Conservation (phyloP, 352 stramenopile species). For the Elongisporangium senticosum region DNA sequence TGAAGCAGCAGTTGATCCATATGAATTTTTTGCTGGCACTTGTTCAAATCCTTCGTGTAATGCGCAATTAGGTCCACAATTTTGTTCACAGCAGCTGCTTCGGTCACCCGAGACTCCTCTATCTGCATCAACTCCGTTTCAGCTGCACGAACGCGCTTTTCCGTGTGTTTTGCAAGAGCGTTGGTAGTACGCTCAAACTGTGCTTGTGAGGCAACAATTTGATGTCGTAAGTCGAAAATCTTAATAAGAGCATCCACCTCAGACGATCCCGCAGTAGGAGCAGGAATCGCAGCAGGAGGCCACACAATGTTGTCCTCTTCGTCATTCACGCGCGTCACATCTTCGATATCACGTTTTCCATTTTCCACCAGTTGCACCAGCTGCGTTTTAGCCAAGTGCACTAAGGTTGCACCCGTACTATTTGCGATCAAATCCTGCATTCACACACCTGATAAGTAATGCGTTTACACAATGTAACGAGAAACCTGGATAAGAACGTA, state of each 20-base stretch:
- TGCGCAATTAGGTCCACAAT: conserved; percentile 46
- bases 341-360: conserved; percentile 43
- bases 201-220: conserved; percentile 60
- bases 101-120: conserved; percentile 35
- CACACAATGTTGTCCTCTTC: conserved; percentile 8
- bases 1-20: conserved; percentile 54
- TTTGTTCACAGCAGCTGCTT: conserved; percentile 40
- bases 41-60: conserved; percentile 47
- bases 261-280: conserved; percentile 20
- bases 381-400: conserved; percentile 68
- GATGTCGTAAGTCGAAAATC: conserved; percentile 71
- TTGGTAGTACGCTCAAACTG: conserved; percentile 61
- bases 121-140: conserved; percentile 59
- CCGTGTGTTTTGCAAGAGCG: conserved; percentile 41
- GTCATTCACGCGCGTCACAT: conserved; percentile 20
- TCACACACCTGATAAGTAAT: background rate
- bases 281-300: background rate
- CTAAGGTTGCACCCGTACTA: conserved; percentile 64
- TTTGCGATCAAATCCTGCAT: conserved; percentile 50
- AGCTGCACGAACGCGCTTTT: conserved; percentile 43
- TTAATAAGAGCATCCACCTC: conserved; percentile 62
- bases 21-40: conserved; percentile 48
- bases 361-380: conserved; percentile 58
- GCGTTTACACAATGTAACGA: background rate
- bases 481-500: conserved; percentile 7